phyloP scores from a whole-genome alignment of 2,329 filamentous ascomycete genomes.

The Stenocarpella maydis region DNA sequence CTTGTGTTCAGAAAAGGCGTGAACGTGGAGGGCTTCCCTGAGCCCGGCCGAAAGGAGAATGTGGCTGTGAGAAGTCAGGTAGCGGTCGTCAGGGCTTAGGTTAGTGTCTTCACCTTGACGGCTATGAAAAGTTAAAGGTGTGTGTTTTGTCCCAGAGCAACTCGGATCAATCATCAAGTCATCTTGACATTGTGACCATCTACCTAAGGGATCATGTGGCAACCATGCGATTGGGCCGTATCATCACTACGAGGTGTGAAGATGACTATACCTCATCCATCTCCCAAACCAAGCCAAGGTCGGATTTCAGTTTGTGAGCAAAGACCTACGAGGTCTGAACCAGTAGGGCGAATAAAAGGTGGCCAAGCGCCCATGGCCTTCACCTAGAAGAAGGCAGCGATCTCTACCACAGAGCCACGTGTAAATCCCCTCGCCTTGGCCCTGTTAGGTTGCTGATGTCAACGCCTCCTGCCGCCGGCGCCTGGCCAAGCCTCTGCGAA shows the following conservation, averaged over 20 bases:
- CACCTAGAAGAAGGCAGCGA: no score
- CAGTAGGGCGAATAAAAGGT: no score
- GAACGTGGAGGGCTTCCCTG: conserved; percentile 51
- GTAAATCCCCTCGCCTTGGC: conserved; percentile 7
- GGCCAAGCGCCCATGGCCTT: no score
- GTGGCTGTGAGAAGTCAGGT: conserved; percentile 50
- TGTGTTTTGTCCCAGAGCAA: neutral
- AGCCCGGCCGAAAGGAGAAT: conserved; percentile 47
- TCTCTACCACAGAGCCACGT: neutral
- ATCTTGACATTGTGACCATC: no score
- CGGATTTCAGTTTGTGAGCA: no score
- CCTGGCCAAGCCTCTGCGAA: conserved; percentile 14
- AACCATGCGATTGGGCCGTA: no score
- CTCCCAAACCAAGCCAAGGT: no score
- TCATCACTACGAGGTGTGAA: no score
- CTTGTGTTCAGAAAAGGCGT: conserved; percentile 70
- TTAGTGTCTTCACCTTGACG: neutral
- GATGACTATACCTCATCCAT: no score
- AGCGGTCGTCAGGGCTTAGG: conserved; percentile 40
- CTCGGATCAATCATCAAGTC: no score
- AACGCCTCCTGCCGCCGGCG: conserved; percentile 17
- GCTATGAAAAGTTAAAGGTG: neutral
- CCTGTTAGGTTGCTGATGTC: conserved; percentile 14
- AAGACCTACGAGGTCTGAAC: no score
- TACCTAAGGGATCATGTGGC: no score